Percentiles rank a stretch among this genome's conserved stretches.
phyloP scores from a whole-genome alignment of 768 basidiomycete genomes.

The Mycena latifolia region DNA sequence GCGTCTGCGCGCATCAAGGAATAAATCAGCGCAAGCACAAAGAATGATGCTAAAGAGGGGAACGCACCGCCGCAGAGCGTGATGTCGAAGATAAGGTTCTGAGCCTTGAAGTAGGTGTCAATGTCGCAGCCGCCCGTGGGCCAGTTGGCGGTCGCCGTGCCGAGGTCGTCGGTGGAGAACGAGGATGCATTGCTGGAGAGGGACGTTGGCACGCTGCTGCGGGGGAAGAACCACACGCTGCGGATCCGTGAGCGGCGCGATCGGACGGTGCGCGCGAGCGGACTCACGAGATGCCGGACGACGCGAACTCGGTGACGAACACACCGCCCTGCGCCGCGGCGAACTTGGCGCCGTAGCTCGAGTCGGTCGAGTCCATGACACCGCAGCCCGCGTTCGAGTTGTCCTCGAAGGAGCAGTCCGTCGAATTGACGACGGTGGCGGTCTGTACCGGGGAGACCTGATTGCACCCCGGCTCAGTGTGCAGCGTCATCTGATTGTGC shows the following conservation, averaged over 20 bases:
- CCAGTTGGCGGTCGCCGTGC: conserved; percentile 80
- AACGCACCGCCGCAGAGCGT: conserved; percentile 72
- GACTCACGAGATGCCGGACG: conserved; percentile 72
- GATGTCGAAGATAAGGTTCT: conserved; percentile 80
- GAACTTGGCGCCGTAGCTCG: conserved; percentile 77
- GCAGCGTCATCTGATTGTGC: conserved; percentile 77
- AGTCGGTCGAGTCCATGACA: conserved; percentile 63
- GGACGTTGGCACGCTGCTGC: conserved; percentile 59
- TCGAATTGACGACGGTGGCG: conserved; percentile 65
- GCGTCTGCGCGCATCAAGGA: conserved; percentile 45
- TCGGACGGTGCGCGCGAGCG: background rate
- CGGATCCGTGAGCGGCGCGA: background rate
- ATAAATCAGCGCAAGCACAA: conserved; percentile 22
- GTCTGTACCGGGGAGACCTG: conserved; percentile 62
- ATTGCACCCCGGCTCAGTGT: conserved; percentile 73
- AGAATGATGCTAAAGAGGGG: background rate
- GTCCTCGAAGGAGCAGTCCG: conserved; percentile 67
- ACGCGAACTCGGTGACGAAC: conserved; percentile 80
- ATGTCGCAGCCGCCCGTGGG: conserved; percentile 67
- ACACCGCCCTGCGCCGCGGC: conserved; percentile 77
- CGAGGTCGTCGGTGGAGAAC: conserved; percentile 68
- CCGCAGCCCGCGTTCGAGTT: conserved; percentile 77
- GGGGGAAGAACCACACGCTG: conserved; percentile 76
- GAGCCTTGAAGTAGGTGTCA: conserved; percentile 67
- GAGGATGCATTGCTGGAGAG: conserved; percentile 63